Evolutionary conservation across 2,329 filamentous ascomycete species (phyloP).

Genomic region (Aspergillus ochraceoroseus): DNA sequence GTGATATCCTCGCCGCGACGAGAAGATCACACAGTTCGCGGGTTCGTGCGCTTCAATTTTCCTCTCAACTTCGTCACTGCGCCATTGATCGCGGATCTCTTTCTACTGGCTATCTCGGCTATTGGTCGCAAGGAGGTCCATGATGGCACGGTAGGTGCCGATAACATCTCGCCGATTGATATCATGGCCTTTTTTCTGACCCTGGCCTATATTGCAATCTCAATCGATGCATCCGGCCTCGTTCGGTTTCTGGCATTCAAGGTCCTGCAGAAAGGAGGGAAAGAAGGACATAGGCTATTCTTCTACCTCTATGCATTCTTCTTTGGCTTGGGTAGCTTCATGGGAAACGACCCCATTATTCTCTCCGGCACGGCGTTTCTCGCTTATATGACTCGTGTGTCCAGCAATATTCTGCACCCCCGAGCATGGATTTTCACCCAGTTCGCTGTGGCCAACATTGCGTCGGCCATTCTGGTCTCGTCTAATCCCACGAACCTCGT

Average conservation of each 20-base stretch:
- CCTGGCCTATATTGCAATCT: slow-evolving; percentile 70
- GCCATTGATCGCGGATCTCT: slow-evolving; percentile 65
- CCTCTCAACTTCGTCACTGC: slow-evolving; percentile 68
- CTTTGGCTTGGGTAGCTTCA: slow-evolving; percentile 61
- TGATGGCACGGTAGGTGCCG: slow-evolving; percentile 62
- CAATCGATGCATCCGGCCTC: slow-evolving; percentile 68
- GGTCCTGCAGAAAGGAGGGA: slow-evolving; percentile 62
- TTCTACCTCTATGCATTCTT: slow-evolving; percentile 71
- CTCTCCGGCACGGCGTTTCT: slow-evolving; percentile 69
- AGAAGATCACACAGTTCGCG: slow-evolving; percentile 23
- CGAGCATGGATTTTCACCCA: slow-evolving; percentile 69
- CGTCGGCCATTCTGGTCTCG: slow-evolving; percentile 69
- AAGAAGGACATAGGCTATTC: slow-evolving; percentile 63
- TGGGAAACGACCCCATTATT: slow-evolving; percentile 72
- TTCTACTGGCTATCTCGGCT: slow-evolving; percentile 63
- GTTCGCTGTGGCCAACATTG: slow-evolving; percentile 67
- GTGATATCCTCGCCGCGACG: slow-evolving; percentile 46
- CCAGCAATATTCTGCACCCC: slow-evolving; percentile 65
- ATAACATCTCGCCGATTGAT: slow-evolving; percentile 64
- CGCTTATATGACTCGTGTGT: slow-evolving; percentile 71
- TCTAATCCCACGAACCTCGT: slow-evolving; percentile 75
- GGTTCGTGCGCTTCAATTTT: slow-evolving; percentile 52
- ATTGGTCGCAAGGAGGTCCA: slow-evolving; percentile 63
- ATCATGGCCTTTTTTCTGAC: slow-evolving; percentile 73
- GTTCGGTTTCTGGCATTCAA: slow-evolving; percentile 67